These are phyloP conservation scores for Beauveria pseudobassiana DNA, from an alignment of 2,329 filamentous ascomycete species.

Conservation along the genomic window DNA sequence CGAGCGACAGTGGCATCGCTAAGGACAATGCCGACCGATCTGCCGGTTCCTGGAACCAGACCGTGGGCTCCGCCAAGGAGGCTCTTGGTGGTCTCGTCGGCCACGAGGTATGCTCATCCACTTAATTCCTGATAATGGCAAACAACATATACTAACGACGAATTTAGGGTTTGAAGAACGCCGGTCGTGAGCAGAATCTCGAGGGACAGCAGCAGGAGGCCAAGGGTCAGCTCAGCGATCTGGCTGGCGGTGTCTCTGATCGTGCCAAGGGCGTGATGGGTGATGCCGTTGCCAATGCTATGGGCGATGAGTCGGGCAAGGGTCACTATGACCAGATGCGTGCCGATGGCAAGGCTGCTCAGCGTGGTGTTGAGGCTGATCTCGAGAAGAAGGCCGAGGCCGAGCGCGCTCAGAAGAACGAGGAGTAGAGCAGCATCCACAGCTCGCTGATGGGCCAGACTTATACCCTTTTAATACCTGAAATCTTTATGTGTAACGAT, in stretches of 20 bases:
- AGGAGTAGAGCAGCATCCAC: background rate
- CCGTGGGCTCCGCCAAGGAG: slow-evolving; percentile 79
- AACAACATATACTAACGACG: background rate
- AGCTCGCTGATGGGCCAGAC: background rate
- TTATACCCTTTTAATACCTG: slow-evolving; percentile 5
- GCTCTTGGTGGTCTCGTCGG: slow-evolving; percentile 68
- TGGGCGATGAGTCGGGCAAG: slow-evolving; percentile 61
- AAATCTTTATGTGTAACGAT: slow-evolving; percentile 9
- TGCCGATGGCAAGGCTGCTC: slow-evolving; percentile 74
- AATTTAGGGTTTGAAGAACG: slow-evolving; percentile 55
- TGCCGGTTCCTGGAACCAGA: slow-evolving; percentile 78
- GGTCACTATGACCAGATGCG: slow-evolving; percentile 60
- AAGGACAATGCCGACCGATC: slow-evolving; percentile 66
- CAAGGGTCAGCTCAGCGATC: slow-evolving; percentile 70
- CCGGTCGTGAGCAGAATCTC: slow-evolving; percentile 70
- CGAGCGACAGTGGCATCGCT: slow-evolving; percentile 60
- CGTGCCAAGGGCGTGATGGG: slow-evolving; percentile 67
- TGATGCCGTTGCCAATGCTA: slow-evolving; percentile 61
- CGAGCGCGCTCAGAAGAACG: slow-evolving; percentile 15
- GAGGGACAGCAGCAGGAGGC: slow-evolving; percentile 77
- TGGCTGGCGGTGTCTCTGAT: slow-evolving; percentile 55
- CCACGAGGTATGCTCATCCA: slow-evolving; percentile 46
- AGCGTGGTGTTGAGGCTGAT: slow-evolving; percentile 77
- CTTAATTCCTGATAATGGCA: background rate
- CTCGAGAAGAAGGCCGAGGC: slow-evolving; percentile 63